Base-by-base conservation (phyloP, 768 basidiomycete species). In the Xerocomellus intermedius region DNA sequence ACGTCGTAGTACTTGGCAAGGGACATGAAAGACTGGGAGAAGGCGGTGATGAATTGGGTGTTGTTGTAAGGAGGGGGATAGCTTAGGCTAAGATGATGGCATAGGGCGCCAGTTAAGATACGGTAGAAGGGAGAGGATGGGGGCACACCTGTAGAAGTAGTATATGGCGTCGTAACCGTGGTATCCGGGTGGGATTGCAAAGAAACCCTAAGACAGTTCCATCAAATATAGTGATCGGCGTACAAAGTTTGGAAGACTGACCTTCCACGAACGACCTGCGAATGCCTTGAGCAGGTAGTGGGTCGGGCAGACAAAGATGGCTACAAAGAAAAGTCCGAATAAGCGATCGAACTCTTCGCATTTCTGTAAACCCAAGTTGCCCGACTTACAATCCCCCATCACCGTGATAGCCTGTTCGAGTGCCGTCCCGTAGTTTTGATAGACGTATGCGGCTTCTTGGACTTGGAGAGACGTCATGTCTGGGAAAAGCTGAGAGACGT, bases 401-500 rank as follows among this genome's bases (percentile, higher is more conserved):
- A 74, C 74, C 8, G 57, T 56, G 13, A 50, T 71, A 3, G 64
- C 74, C 44, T 78, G 76, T 28, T 70, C 63, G 5, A 72, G 42
- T 6, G 66, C 57, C n/a, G 69, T 69, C 1, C 74, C 76, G 7
- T 70, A 48, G 19, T 42, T 41, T 41, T 56, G 48, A 55, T 80
- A 81, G 6, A 68, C 35, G 3, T 33, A 32, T 0, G 69, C 62
- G 0, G 63, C 72, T 19, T 52, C 59, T 17, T 62, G 50, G 13
- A 67, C 59, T 38, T 77, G 60, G 2, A 30, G n/a, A 6, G 57
- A 21, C 1, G 61, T 62, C 42, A 80, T 63, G 8, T 70, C 58
- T 0, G 80, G 79, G 64, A 78, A 82, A 7, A 82, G 65, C 9
- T 73, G 64, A 12, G 70, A 53, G 17, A 71, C 28, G 9, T 67